These are phyloP conservation scores for Eutrema salsugineum DNA, from an alignment of 441 rosid species.

Conservation along the genomic window DNA sequence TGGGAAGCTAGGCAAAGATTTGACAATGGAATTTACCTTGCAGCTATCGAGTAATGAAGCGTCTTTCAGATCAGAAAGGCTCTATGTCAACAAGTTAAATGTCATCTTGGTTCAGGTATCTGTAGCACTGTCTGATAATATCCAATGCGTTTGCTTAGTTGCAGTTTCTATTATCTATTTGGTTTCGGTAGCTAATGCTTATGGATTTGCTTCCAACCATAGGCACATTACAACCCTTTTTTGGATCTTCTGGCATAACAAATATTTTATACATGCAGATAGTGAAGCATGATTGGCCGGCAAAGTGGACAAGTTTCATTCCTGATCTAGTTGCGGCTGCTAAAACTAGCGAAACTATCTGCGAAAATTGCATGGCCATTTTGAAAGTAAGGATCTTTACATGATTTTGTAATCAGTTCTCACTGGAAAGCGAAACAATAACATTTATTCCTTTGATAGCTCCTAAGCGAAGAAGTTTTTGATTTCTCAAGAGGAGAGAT, in stretches of 20 bases:
- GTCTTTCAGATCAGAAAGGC: slow-evolving; percentile 83
- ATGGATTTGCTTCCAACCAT: not conserved
- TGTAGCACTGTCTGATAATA: not conserved
- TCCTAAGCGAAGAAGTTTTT: slow-evolving; percentile 98
- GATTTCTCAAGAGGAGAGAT: slow-evolving; percentile 99
- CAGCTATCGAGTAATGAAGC: slow-evolving; percentile 94
- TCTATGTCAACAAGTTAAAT: slow-evolving; percentile 95
- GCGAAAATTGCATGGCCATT: slow-evolving; percentile 99
- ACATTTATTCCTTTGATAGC: slow-evolving; percentile 49
- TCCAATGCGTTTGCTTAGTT: not conserved
- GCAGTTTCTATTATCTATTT: not conserved
- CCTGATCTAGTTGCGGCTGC: slow-evolving; percentile 99
- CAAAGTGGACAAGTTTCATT: slow-evolving; percentile 96
- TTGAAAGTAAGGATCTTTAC: slow-evolving; percentile 60
- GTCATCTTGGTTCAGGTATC: slow-evolving; percentile 98
- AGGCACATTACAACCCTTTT: not conserved
- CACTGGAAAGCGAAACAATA: slow-evolving; percentile 11
- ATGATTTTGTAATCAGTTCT: not conserved
- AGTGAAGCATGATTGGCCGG: slow-evolving; percentile 99
- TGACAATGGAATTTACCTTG: slow-evolving; percentile 16
- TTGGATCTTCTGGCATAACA: slow-evolving; percentile 1
- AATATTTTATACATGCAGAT: slow-evolving; percentile 47
- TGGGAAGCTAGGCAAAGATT: not conserved
- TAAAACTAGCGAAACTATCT: slow-evolving; percentile 98
- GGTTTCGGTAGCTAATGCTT: slow-evolving; percentile 6